Base-by-base conservation (phyloP, 139 green algal genomes). In the Coccomyxa sp. region DNA sequence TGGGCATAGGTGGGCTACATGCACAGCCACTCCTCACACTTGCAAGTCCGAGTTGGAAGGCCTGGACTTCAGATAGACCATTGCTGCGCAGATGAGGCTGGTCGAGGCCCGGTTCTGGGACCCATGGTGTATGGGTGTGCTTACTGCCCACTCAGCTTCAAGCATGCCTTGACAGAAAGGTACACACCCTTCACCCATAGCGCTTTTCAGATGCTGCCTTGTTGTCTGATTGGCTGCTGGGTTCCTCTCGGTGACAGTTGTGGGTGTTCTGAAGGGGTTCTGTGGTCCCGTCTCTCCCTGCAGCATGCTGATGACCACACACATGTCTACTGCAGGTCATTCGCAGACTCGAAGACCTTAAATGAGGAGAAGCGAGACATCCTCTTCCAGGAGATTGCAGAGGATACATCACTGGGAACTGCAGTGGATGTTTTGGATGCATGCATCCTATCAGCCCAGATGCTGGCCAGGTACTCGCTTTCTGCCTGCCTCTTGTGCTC, bases 81-180 rank as follows among this genome's bases (percentile, higher is more conserved):
- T 41, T 8, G 22, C 12, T 9, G 8, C 76, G 8, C 83, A 93
- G 93, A 98, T 86, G 94, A 98, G 75, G 94, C 94, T 8, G 94
- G 94, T 0, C 79, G 94, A 27, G 94, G 94, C 0, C 94, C 94
- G 24, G 94, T 98, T 31, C 77, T 98, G 8, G 95, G 94, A 0
- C 82, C 92, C 31, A 98, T 98, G 95, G 92, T 97, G 18, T 97
- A 97, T 81, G 88, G 85, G 4, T 78, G 38, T 39, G 87, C 84
- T 0, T 86, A 86, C 24, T 88, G 86, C 68, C 70, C 84, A 10
- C 33, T 87, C 7, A 41, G 39, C 0, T 79, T 81, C 38, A 68
- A 55, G 33, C 74, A 87, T 8, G 36, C 68, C 4, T 78, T 95
- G 9, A 41, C 64, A 41, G 73, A 71, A 29, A 85, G 75, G 84